Evolutionary conservation across 2,329 filamentous ascomycete genomes (phyloP), one percentile per base, ranked within the genome.

Genomic region (Ophiostoma angusticollis): DNA sequence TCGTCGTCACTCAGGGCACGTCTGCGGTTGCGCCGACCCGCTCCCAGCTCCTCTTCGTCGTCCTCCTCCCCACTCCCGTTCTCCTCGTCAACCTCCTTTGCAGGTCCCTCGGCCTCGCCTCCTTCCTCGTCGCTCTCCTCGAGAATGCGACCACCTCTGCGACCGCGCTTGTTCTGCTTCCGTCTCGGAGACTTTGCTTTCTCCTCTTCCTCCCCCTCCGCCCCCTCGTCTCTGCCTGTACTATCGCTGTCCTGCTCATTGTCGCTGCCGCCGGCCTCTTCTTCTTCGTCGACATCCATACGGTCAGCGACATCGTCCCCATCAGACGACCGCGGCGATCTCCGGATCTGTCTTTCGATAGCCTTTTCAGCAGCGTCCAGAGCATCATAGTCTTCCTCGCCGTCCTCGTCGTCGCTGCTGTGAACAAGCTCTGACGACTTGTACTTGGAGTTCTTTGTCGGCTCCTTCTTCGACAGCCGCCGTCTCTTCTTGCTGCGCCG

Each of bases 391-490:
- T 40, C 42, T 3, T 59, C 59, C 6, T 61, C 58, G 12, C 55
- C 54, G 1, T 50, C 57, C 31, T 60, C 59, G 3, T 72, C 74
- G 47, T 83, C 79, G 44, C 79, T 84, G 46, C 89, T 82, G 31
- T 84, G 80, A 21, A 94, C 77, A 45, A 86, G 74, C 59, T 93
- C 86, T 2, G 73, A 78, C 36, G 81, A 87, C 70, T 94, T 94
- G 68, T 74, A 93, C 60, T 93, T 93, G 56, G 55, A 58, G 44
- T 60, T 63, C 47, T 45, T 74, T 31, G 24, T 17, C 18, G 39
- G 68, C 44, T 62, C 69, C 47, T 62, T 61, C 47, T 59, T 60
- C 13, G 61, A 68, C 52, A 71, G 27, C 43, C 63, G 70, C 40
- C 73, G 70, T 52, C 73, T 75, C 58, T 80, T 80, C 54, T 76